phyloP scores from a whole-genome alignment of 2,329 filamentous ascomycete species.

The Helotiales sp. region DNA sequence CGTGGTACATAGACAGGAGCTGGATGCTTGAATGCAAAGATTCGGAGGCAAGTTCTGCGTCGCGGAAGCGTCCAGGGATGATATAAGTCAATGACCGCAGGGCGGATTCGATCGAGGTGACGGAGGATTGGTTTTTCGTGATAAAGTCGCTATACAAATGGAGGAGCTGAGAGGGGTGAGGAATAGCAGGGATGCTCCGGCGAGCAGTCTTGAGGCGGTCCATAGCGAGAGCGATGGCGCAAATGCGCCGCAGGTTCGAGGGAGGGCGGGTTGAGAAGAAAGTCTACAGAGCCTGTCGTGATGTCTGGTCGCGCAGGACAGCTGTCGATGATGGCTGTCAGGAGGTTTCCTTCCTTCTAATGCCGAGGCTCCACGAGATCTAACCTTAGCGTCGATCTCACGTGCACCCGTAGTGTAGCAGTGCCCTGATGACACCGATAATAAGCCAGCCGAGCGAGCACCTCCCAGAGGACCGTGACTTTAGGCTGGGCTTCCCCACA shows the following conservation, averaged over 20 bases:
- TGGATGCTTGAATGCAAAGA: conserved; percentile 87
- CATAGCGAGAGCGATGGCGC: neutral
- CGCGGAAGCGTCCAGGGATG: conserved; percentile 85
- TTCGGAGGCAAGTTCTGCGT: conserved; percentile 94
- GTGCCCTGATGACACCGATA: too few relatives aligned
- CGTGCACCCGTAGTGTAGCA: too few relatives aligned
- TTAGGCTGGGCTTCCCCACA: neutral
- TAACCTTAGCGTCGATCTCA: too few relatives aligned
- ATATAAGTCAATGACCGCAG: conserved; percentile 93
- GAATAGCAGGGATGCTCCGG: neutral
- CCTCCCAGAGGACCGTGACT: neutral
- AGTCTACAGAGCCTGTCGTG: neutral
- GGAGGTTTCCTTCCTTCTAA: too few relatives aligned
- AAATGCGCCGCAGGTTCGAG: neutral
- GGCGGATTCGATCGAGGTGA: conserved; percentile 93
- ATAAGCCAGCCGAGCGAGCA: too few relatives aligned
- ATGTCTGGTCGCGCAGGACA: neutral
- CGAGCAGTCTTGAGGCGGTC: neutral
- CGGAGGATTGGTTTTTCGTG: conserved; percentile 88
- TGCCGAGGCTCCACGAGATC: too few relatives aligned
- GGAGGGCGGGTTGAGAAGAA: neutral
- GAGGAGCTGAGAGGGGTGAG: conserved; percentile 60
- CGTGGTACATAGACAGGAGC: conserved; percentile 89
- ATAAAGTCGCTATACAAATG: conserved; percentile 85
- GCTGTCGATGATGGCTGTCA: neutral